phyloP scores from a whole-genome alignment of 257 asterid genomes.

The Rubia yunnanensis region DNA sequence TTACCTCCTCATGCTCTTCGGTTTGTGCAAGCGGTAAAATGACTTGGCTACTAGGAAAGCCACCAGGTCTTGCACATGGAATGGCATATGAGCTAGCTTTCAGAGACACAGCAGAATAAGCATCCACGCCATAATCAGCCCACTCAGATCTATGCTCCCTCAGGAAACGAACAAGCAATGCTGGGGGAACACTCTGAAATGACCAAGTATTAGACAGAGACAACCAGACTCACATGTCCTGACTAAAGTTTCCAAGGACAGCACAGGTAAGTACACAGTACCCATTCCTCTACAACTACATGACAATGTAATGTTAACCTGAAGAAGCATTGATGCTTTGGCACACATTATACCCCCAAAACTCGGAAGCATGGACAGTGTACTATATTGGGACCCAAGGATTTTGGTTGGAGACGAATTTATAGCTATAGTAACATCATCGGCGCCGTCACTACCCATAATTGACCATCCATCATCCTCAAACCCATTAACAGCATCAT shows the following conservation, averaged over 20 bases:
- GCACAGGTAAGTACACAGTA: not conserved
- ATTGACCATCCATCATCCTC: slow-evolving; percentile 94
- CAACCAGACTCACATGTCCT: not conserved
- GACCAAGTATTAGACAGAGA: not conserved
- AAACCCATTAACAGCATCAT: slow-evolving; percentile 93
- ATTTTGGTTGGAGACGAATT: slow-evolving; percentile 77
- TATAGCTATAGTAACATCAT: slow-evolving; percentile 74
- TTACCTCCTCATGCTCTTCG: slow-evolving; percentile 81
- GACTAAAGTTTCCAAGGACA: not conserved
- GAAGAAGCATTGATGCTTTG: slow-evolving; percentile 94
- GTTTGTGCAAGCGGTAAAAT: slow-evolving; percentile 78
- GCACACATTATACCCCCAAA: slow-evolving; percentile 92
- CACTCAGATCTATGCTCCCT: slow-evolving; percentile 92
- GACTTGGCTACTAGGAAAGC: slow-evolving; percentile 65
- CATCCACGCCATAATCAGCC: slow-evolving; percentile 83
- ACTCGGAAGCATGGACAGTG: slow-evolving; percentile 60
- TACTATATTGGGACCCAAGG: slow-evolving; percentile 57
- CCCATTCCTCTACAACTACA: not conserved
- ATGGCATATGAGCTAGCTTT: slow-evolving; percentile 57
- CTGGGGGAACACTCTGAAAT: slow-evolving; percentile 74
- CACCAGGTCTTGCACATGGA: slow-evolving; percentile 62
- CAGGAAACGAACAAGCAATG: slow-evolving; percentile 71
- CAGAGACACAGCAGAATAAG: slow-evolving; percentile 74
- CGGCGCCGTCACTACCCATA: slow-evolving; percentile 75
- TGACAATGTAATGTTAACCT: slow-evolving; percentile 31